Base-by-base conservation (phyloP, 2,329 filamentous ascomycete genomes). In the Sclerotinia minor region DNA sequence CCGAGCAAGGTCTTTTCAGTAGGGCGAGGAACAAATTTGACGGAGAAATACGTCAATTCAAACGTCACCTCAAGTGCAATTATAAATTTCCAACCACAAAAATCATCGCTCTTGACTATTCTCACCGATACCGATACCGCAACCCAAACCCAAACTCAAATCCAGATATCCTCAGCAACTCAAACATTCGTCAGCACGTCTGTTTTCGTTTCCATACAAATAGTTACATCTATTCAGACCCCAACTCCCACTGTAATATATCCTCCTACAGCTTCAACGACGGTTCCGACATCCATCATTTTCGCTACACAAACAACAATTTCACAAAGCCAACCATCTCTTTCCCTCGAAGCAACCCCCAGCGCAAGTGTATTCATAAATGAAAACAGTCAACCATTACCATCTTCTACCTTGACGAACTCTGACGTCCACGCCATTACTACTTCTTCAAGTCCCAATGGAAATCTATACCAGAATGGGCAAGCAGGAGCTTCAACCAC, bases 1-100 rank as follows among this genome's bases (percentile, higher is more conserved):
- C 44, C 60, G 13, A 64, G 60, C 5, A 71, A 71, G 11, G 41
- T 72, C 24, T 24, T 72, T 5, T 69, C 53, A 7, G 41, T 72
- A 9, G 69, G 68, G 9, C 49, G 11, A 50, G 44, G 38, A 38
- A 66, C 21, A 24, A 60, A 29, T 6, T 66, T 60, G 21, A 50
- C 53, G 4, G 26, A 47, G 5, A 44, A 38, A n/a, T 52, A n/a
- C 24, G 0, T 8, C 53, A 50, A 38, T 38, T 19, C 53, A 35
- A n/a, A 8, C n/a, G 5, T 21, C 26, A 38, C 41, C 29, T 17
- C 44, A 24, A 38, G 3, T 24, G 19, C 45, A n/a, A 38, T 19
- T 32, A 13, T 45, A 26, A 47, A 26, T 15, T 38, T 15, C 21
- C 29, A 49, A n/a, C n/a, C 44, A 38, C 21, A 50, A 26, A 49